These are phyloP conservation scores for Kodamaea leandrae DNA, from an alignment of 805 yeast genomes.

Conservation along the genomic window DNA sequence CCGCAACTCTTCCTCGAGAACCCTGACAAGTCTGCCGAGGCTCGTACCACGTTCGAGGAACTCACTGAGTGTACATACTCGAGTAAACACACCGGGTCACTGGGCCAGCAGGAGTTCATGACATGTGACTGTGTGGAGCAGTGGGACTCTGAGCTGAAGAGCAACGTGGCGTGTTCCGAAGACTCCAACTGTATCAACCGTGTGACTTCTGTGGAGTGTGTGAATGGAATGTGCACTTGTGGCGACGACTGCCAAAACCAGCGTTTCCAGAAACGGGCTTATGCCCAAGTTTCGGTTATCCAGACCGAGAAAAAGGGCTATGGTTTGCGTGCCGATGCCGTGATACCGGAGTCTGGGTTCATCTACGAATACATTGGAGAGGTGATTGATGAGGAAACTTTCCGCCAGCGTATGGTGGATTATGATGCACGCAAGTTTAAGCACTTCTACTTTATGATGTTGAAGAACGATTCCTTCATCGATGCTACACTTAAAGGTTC, in stretches of 20 bases:
- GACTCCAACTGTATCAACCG: constrained; percentile 90
- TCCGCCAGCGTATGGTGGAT: constrained; percentile 66
- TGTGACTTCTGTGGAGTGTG: constrained; percentile 89
- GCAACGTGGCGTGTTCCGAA: constrained; percentile 72
- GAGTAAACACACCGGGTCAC: constrained; percentile 58
- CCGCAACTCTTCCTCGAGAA: constrained; percentile 33
- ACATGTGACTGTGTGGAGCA: constrained; percentile 81
- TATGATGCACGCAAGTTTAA: constrained; percentile 68
- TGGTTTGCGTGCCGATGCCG: constrained; percentile 73
- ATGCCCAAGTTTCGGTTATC: constrained; percentile 77
- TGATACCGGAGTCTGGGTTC: constrained; percentile 62
- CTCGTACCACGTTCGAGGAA: constrained; percentile 53
- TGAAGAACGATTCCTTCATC: constrained; percentile 86
- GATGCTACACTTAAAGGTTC: constrained; percentile 93
- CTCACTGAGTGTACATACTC: constrained; percentile 63
- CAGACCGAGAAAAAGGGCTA: constrained; percentile 83
- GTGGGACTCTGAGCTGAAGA: constrained; percentile 35
- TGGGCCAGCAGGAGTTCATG: constrained; percentile 80
- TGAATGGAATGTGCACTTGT: constrained; percentile 63
- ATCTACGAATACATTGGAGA: constrained; percentile 94
- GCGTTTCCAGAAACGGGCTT: constrained; percentile 75
- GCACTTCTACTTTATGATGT: constrained; percentile 95
- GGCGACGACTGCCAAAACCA: constrained; percentile 83
- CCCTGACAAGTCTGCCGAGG: constrained; percentile 67
- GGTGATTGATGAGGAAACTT: constrained; percentile 78